phyloP scores from a whole-genome alignment of 164 flowering plant species.

The Macadamia tetraphylla region DNA sequence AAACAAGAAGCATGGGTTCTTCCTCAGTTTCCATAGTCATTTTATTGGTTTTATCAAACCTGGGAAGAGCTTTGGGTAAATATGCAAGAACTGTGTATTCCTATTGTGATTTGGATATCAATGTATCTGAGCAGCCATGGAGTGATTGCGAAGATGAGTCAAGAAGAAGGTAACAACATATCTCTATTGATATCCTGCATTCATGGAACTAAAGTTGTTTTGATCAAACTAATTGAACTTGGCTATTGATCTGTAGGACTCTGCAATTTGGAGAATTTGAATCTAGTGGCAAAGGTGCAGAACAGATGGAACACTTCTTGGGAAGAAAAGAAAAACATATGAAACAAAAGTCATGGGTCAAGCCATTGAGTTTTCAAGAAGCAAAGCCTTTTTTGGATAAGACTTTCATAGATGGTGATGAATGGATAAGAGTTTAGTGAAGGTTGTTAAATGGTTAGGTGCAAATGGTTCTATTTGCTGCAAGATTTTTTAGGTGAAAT shows the following conservation, averaged over 20 bases:
- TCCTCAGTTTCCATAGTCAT: too few species aligned
- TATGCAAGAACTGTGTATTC: constrained; percentile 64
- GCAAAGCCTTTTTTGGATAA: constrained; percentile 43
- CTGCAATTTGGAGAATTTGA: constrained; percentile 59
- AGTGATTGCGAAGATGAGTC: constrained; percentile 51
- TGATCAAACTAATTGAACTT: neutral
- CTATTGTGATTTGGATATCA: constrained; percentile 37
- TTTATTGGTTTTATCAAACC: constrained; percentile 3
- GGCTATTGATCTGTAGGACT: constrained; percentile 39
- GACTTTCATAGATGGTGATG: constrained; percentile 51
- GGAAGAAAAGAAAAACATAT: constrained; percentile 28
- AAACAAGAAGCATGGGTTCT: too few species aligned
- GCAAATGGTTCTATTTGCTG: too few species aligned
- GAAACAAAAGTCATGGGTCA: constrained; percentile 64
- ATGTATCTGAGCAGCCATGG: constrained; percentile 65
- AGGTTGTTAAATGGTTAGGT: too few species aligned
- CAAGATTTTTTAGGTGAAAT: too few species aligned
- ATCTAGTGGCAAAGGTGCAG: constrained; percentile 58
- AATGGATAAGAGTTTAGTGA: constrained; percentile 63
- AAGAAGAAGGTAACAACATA: constrained; percentile 28
- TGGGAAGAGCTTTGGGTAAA: constrained; percentile 92
- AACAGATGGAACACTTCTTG: too few species aligned
- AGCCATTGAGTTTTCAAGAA: constrained; percentile 39
- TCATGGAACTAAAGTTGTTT: too few species aligned
- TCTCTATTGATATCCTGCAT: neutral